Percentiles rank a stretch among this genome's conserved stretches.
These are phyloP conservation scores for Rauvolfia tetraphylla DNA, from an alignment of 257 asterid genomes.

Conservation along the genomic window DNA sequence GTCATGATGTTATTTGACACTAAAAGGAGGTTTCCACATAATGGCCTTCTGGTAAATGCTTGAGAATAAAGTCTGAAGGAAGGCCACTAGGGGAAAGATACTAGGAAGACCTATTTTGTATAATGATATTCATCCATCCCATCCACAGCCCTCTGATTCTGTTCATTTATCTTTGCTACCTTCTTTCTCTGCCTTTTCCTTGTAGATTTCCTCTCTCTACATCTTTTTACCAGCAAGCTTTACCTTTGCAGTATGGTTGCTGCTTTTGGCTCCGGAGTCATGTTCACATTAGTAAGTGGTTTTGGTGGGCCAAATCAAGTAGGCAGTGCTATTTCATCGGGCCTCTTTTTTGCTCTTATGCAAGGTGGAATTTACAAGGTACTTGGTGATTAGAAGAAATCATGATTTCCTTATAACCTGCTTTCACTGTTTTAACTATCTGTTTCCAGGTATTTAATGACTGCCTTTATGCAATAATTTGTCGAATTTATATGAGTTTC, in stretches of 20 bases:
- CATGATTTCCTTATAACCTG: not conserved
- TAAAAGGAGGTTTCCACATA: not conserved
- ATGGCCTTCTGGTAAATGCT: not conserved
- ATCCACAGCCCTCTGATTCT: not conserved
- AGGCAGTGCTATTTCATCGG: slow-evolving; percentile 63
- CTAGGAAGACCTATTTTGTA: not conserved
- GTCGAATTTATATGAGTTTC: not conserved
- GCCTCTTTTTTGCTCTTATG: slow-evolving; percentile 77
- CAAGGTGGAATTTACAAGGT: slow-evolving; percentile 96
- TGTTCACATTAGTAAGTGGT: slow-evolving; percentile 83
- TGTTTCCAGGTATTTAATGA: not conserved
- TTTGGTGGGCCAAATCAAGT: slow-evolving; percentile 80
- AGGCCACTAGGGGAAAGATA: not conserved
- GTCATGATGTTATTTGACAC: not conserved
- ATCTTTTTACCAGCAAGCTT: slow-evolving; percentile 1
- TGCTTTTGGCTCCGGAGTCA: slow-evolving; percentile 90
- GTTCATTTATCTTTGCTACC: not conserved
- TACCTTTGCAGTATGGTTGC: slow-evolving; percentile 73
- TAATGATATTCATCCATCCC: not conserved
- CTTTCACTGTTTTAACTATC: slow-evolving; percentile 1
- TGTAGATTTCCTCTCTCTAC: not conserved
- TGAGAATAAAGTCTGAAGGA: not conserved
- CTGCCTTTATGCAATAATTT: not conserved
- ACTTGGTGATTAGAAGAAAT: slow-evolving; percentile 8
- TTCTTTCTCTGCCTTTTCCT: not conserved